phyloP scores from a whole-genome alignment of 2,329 filamentous ascomycete species.

The Alternaria triticina region DNA sequence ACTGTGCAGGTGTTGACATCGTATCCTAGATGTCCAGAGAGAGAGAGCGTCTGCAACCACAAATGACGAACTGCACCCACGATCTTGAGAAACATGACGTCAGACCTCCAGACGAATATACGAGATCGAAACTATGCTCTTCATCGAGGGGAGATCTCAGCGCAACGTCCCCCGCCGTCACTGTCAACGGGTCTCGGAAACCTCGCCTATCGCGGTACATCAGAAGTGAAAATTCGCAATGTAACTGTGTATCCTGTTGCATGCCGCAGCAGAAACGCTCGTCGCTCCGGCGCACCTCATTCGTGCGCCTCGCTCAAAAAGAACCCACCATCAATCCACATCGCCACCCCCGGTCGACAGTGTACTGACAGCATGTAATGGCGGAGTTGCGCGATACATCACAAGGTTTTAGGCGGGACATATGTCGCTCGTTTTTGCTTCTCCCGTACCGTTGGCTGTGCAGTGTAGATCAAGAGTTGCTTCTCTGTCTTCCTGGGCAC shows the following conservation, averaged over 20 bases:
- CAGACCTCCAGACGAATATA: neutral
- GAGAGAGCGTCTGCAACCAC: neutral
- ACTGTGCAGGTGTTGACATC: neutral
- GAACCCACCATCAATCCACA: neutral
- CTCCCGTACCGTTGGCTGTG: neutral
- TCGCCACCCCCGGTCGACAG: neutral
- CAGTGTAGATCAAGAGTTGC: neutral
- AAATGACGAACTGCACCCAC: neutral
- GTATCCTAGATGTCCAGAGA: neutral
- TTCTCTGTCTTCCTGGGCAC: neutral
- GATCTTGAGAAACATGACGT: neutral
- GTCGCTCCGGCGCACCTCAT: neutral
- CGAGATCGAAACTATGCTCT: neutral
- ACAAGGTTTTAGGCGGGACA: neutral
- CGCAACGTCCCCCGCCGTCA: slow-evolving; percentile 11
- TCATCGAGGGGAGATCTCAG: neutral
- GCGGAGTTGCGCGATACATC: neutral
- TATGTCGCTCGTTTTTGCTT: neutral
- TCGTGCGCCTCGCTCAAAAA: neutral
- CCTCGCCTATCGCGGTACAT: neutral
- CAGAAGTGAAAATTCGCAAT: neutral
- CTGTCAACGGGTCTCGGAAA: neutral
- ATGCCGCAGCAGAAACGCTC: neutral
- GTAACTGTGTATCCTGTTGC: neutral
- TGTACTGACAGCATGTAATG: neutral